These are phyloP conservation scores for Friedmanniomyces endolithicus DNA, from an alignment of 495 filamentous ascomycete species.

Conservation along the genomic window DNA sequence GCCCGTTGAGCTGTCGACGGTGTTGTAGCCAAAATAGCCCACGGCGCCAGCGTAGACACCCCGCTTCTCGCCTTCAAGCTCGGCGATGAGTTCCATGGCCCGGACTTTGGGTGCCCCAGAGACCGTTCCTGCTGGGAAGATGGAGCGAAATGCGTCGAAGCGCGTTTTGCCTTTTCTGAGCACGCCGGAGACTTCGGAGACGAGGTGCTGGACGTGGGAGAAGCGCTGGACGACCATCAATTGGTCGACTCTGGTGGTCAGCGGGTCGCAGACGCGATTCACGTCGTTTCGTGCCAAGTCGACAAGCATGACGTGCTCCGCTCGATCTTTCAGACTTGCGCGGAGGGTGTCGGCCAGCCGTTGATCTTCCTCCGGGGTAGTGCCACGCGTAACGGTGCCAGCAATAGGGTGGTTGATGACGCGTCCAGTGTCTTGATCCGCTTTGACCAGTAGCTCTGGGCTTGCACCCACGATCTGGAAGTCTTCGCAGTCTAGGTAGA, in stretches of 20 bases:
- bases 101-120: conserved; percentile 89
- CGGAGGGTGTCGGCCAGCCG: conserved; percentile 64
- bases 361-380: conserved; percentile 66
- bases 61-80: conserved; percentile 83
- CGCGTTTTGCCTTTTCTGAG: conserved; percentile 71
- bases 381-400: conserved; percentile 81
- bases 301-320: conserved; percentile 99
- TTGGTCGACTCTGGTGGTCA: conserved; percentile 74
- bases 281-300: conserved; percentile 93
- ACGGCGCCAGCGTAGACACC: conserved; percentile 96
- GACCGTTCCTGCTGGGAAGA: conserved; percentile 92
- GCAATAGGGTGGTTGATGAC: conserved; percentile 97
- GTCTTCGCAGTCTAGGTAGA: conserved; percentile 80
- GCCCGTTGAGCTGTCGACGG: conserved; percentile 30
- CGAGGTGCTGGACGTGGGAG: conserved; percentile 91
- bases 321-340: conserved; percentile 78
- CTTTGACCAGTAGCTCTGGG: conserved; percentile 86
- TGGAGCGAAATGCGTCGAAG: conserved; percentile 86
- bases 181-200: conserved; percentile 84
- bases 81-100: conserved; percentile 94
- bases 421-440: conserved; percentile 52
- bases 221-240: conserved; percentile 95
- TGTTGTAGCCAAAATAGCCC: conserved; percentile 73
- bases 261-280: conserved; percentile 88
- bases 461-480: conserved; percentile 94